Evolutionary conservation across 345 rosid genomes (phyloP).

Genomic region (Syzygium jambos): DNA sequence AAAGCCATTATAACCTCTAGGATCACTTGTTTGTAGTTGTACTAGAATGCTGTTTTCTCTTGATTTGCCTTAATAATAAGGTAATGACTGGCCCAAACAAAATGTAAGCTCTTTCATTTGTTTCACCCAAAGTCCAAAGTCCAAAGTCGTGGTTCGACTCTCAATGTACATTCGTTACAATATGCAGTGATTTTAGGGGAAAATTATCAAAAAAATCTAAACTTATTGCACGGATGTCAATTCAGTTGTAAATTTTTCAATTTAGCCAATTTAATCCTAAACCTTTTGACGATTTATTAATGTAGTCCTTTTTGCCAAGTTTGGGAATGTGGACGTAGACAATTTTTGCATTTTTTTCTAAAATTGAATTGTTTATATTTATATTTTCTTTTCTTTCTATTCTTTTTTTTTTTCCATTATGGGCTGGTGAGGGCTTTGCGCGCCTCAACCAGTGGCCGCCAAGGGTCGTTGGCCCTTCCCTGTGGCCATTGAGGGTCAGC

Average conservation of each 20-base stretch:
- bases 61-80: not conserved
- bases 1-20: not conserved
- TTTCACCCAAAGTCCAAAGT: not conserved
- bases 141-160: not conserved
- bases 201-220: not conserved
- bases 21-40: not conserved
- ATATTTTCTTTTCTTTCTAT: no score
- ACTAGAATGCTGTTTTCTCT: not conserved
- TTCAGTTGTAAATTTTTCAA: not conserved
- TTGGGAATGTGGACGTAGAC: not conserved
- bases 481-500: not conserved
- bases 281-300: fast-evolving
- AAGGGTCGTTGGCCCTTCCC: not conserved
- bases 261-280: not conserved
- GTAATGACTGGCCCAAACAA: not conserved
- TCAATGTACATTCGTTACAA: not conserved
- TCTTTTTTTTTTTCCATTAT: not conserved
- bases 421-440: fast-evolving
- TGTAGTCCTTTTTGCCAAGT: no score
- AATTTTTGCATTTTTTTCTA: not conserved
- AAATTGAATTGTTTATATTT: not conserved
- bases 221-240: not conserved
- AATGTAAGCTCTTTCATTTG: not conserved
- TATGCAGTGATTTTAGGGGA: not conserved
- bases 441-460: fast-evolving